Evolutionary conservation across 1,284 basidiomycete species (phyloP).

Genomic region (Irpex sp.): DNA sequence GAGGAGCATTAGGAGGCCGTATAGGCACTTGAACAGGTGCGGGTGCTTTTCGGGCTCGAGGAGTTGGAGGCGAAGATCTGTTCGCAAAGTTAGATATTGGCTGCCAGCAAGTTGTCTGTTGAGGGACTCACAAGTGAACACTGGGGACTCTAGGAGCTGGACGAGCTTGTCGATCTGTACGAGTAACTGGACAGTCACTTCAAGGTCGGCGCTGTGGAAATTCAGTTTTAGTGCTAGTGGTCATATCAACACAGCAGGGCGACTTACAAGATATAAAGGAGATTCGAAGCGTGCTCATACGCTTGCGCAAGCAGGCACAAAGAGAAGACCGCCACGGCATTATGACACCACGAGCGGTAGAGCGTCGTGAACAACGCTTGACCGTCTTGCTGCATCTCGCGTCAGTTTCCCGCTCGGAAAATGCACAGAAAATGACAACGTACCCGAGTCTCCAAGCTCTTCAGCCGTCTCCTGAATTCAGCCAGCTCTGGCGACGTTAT

Average conservation of each 20-base stretch:
- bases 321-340: constrained; percentile 94
- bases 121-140: constrained; percentile 85
- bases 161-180: constrained; percentile 99
- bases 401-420: constrained; percentile 1
- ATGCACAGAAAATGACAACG: constrained; percentile 21
- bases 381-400: constrained; percentile 72
- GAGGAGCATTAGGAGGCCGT: constrained; percentile 95
- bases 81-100: constrained; percentile 2
- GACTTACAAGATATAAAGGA: constrained; percentile 96
- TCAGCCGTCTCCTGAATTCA: constrained; percentile 90
- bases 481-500: constrained; percentile 95
- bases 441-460: constrained; percentile 91
- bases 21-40: constrained; percentile 95
- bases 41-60: constrained; percentile 97
- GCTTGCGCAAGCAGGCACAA: constrained; percentile 96
- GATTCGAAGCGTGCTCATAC: constrained; percentile 97
- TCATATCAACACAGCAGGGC: too few relatives aligned
- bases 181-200: constrained; percentile 91
- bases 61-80: constrained; percentile 94
- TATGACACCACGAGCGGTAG: constrained; percentile 98
- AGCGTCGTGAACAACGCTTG: constrained; percentile 90
- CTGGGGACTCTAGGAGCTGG: constrained; percentile 96
- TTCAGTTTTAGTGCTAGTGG: too few relatives aligned
- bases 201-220: constrained; percentile 81
- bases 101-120: too few relatives aligned